A percentile compares a stretch with the other conserved stretches of the same genome.
phyloP scores from a whole-genome alignment of 179 eudicot species.

The Patellifolia procumbens region DNA sequence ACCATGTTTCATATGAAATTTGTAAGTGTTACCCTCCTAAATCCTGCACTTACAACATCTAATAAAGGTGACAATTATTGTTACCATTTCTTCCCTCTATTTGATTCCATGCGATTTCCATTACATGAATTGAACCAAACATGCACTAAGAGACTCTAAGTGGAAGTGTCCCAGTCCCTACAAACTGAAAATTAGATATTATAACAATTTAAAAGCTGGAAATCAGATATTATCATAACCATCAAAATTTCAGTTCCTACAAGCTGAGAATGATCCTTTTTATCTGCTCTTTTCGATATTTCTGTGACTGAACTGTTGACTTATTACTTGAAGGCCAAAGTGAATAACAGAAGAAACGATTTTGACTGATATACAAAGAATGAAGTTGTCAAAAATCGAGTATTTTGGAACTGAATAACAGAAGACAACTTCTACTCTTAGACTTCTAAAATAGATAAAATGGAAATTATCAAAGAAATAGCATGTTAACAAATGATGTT shows the following conservation, averaged over 20 bases:
- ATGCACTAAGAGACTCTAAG: too few relatives aligned
- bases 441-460: neutral
- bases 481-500: neutral
- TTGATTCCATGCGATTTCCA: too few relatives aligned
- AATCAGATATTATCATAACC: neutral
- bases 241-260: neutral
- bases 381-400: too few relatives aligned
- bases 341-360: neutral
- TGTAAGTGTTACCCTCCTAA: too few relatives aligned
- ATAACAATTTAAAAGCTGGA: neutral
- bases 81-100: too few relatives aligned
- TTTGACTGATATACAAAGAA: too few relatives aligned
- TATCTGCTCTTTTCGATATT: neutral
- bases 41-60: too few relatives aligned
- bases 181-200: neutral
- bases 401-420: too few relatives aligned
- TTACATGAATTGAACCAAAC: too few relatives aligned
- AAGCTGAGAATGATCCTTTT: neutral
- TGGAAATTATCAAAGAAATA: neutral
- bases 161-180: neutral
- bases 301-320: neutral
- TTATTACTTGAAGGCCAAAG: neutral
- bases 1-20: too few relatives aligned
- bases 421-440: neutral
- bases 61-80: too few relatives aligned